Evolutionary conservation across 1,139 yeast species (phyloP).

Genomic region (Geotrichum restrictum): DNA sequence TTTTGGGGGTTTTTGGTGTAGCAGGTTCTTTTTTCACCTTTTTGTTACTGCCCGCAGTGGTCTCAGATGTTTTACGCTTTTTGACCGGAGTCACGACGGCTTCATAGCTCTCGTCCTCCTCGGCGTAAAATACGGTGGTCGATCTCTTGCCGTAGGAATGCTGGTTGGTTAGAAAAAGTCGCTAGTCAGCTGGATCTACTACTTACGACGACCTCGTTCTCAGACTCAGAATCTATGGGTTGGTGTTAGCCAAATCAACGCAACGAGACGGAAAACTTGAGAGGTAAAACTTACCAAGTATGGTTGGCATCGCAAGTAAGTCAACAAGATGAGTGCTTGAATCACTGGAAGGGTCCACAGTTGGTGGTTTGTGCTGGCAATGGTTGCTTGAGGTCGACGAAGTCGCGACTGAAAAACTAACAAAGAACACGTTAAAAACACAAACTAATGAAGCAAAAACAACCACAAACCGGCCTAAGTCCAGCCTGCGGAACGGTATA

Average conservation of each 20-base stretch:
- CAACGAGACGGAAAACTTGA: too few species aligned
- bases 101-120: conserved; percentile 41
- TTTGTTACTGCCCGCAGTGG: conserved; percentile 13
- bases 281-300: too few species aligned
- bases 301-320: too few species aligned
- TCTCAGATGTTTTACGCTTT: conserved; percentile 13
- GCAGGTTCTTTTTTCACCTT: conserved; percentile 18
- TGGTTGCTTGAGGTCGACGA: too few species aligned
- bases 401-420: neutral
- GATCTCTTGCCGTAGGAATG: conserved; percentile 22
- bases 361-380: too few species aligned
- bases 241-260: too few species aligned
- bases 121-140: conserved; percentile 46
- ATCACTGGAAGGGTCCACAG: too few species aligned
- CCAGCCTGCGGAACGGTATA: neutral
- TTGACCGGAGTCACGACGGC: conserved; percentile 28
- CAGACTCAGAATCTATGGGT: conserved; percentile 6
- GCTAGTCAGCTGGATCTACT: neutral
- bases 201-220: conserved; percentile 10
- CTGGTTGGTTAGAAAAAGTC: neutral
- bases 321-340: too few species aligned
- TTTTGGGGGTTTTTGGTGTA: conserved; percentile 3
- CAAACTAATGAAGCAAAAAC: neutral
- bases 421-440: neutral
- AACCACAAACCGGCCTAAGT: neutral